Evolutionary conservation across 768 basidiomycete genomes (phyloP).

Genomic region (Serendipita vermifera): DNA sequence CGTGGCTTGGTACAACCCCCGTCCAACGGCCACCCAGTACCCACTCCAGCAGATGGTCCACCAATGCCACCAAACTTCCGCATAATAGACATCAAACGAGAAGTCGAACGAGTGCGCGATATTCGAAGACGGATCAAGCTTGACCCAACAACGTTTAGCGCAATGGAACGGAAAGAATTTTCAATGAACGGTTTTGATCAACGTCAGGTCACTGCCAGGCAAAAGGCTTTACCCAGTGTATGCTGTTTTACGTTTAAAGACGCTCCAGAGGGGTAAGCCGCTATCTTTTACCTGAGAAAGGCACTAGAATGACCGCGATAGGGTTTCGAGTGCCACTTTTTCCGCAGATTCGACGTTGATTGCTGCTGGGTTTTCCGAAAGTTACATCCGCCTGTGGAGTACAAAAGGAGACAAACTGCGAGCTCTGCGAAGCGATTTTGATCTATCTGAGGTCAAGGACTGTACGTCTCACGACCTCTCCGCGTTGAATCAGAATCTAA

Average conservation of each 20-base stretch:
- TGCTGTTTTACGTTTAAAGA: conserved; percentile 94
- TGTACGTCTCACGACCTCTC: conserved; percentile 33
- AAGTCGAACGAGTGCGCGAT: conserved; percentile 81
- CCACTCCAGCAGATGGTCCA: conserved; percentile 56
- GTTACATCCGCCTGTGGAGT: conserved; percentile 89
- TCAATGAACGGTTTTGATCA: conserved; percentile 30
- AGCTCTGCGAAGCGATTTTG: conserved; percentile 66
- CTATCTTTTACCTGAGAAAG: neutral
- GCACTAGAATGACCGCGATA: conserved; percentile 26
- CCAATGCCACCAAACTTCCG: conserved; percentile 77
- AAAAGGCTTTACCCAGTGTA: conserved; percentile 74
- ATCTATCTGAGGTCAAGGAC: conserved; percentile 50
- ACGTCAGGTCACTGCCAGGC: conserved; percentile 43
- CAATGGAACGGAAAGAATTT: conserved; percentile 30
- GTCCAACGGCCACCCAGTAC: conserved; percentile 39
- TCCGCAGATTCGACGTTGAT: conserved; percentile 83
- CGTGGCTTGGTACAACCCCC: conserved; percentile 4
- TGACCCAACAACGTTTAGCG: conserved; percentile 54
- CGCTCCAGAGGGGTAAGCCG: conserved; percentile 77
- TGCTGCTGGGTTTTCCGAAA: conserved; percentile 92
- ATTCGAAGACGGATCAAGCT: conserved; percentile 83
- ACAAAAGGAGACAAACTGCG: conserved; percentile 81
- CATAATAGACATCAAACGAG: conserved; percentile 75
- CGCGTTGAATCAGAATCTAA: neutral
- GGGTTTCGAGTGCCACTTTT: conserved; percentile 75